These are phyloP conservation scores for Meripilus lineatus DNA, from an alignment of 1,284 basidiomycete species.

Conservation along the genomic window DNA sequence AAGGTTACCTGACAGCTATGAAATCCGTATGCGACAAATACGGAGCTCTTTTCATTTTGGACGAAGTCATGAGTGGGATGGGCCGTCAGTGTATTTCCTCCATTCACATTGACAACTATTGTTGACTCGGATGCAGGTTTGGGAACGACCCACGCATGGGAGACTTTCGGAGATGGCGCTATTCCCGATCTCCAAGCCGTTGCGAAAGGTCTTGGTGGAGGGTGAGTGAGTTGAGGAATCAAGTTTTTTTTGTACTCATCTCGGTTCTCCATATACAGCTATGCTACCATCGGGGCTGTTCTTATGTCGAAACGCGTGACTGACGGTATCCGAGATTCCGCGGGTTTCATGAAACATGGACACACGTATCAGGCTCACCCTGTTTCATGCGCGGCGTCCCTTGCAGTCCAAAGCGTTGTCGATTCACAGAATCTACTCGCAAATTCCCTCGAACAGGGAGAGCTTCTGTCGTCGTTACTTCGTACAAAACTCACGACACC, in stretches of 20 bases:
- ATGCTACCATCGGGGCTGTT: constrained; percentile 78
- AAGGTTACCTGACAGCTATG: constrained; percentile 80
- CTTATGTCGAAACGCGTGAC: constrained; percentile 71
- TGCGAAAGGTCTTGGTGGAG: constrained; percentile 84
- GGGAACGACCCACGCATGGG: constrained; percentile 84
- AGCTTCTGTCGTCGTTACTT: constrained; percentile 56
- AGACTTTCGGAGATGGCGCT: constrained; percentile 71
- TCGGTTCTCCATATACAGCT: constrained; percentile 38
- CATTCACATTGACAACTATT: constrained; percentile 2
- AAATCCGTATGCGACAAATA: constrained; percentile 85
- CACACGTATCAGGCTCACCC: constrained; percentile 85
- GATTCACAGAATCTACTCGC: constrained; percentile 62
- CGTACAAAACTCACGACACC: constrained; percentile 46
- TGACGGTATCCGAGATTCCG: constrained; percentile 57
- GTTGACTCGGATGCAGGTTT: constrained; percentile 47
- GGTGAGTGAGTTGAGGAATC: constrained; percentile 37
- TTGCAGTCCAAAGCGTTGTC: constrained; percentile 77
- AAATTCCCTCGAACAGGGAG: constrained; percentile 60
- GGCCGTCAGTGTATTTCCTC: constrained; percentile 55
- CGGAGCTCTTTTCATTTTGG: constrained; percentile 81
- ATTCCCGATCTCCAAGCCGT: constrained; percentile 80
- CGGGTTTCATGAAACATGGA: constrained; percentile 77
- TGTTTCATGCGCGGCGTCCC: constrained; percentile 67
- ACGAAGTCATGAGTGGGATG: constrained; percentile 87
- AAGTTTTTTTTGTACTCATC: background rate